Evolutionary conservation across 495 filamentous ascomycete species (phyloP), one percentile per base, ranked within the genome.

Genomic region (Penicillium salamii): DNA sequence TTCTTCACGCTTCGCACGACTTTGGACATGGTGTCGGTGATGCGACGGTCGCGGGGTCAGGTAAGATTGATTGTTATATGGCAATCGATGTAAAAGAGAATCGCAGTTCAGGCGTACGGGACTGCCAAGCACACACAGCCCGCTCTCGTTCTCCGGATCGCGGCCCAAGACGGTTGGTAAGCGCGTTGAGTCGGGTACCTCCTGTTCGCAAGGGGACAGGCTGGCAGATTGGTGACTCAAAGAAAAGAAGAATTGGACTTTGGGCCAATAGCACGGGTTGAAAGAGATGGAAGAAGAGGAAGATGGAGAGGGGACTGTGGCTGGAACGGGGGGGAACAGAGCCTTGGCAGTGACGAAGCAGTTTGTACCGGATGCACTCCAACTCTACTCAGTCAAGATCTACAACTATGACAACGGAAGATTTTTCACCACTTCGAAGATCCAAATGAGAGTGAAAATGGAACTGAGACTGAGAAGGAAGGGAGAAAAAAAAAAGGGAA

Each of bases 1-100:
- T 99, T 99, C 79, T 96, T 97, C 57, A 99, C 93, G 65, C 91
- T 95, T 68, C 93, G 85, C 57, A 99, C 89, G 61, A 97, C 92
- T 69, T 93, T 93, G 42, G 93, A 97, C 93, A 97, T 99, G 58
- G 48, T 74, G 74, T 42, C 55, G 55, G 57, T 59, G 37, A 40
- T 34, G 56, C 49, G 44, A 57, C 42, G 20, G 46, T 52, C 42
- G 53, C 48, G 41, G 33, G 21, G 44, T 46, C 34, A 40, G 26
- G 42, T 21, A 31, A 28, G 49, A 24, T 23, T 11, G 18, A 39
- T 52, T 41, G 47, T 14, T 39, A 33, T 32, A 13, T 36, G 35
- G 29, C 42, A 54, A 42, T 11, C 35, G 55, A 48, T 33, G 47
- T 28, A 42, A 49, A 43, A 32, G 43, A 41, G 32, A 40, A 39